These are phyloP conservation scores for Hypocreales sp. DNA, from an alignment of 2,329 filamentous ascomycete species.

Conservation along the genomic window DNA sequence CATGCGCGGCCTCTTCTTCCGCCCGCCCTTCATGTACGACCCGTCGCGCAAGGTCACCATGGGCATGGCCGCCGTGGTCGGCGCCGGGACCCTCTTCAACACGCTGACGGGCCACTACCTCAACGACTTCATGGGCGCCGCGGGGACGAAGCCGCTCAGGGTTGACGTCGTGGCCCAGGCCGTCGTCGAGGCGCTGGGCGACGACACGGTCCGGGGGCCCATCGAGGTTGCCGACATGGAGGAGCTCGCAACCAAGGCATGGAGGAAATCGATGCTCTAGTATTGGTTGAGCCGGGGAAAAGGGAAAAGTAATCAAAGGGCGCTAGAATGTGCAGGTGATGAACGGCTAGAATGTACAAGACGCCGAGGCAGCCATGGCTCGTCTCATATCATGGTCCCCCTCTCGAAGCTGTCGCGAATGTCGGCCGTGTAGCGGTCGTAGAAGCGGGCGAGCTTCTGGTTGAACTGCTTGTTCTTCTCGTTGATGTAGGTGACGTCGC, in stretches of 20 bases:
- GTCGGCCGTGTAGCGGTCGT: slow-evolving; percentile 96
- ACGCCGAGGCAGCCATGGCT: background rate
- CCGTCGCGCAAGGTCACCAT: slow-evolving; percentile 66
- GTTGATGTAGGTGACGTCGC: slow-evolving; percentile 97
- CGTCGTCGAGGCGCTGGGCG: slow-evolving; percentile 71
- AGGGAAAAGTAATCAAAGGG: too few species aligned
- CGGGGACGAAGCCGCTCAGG: slow-evolving; percentile 73
- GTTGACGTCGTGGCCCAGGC: slow-evolving; percentile 80
- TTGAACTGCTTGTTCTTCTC: slow-evolving; percentile 99
- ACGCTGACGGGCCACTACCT: slow-evolving; percentile 60
- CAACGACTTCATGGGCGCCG: slow-evolving; percentile 63
- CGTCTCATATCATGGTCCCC: slow-evolving; percentile 81
- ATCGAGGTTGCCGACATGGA: slow-evolving; percentile 73
- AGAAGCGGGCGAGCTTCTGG: slow-evolving; percentile 88
- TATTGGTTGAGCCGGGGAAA: too few species aligned
- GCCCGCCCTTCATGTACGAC: slow-evolving; percentile 85
- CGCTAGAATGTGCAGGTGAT: too few species aligned
- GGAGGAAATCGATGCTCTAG: slow-evolving; percentile 84
- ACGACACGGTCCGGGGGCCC: slow-evolving; percentile 56
- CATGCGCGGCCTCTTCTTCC: slow-evolving; percentile 68
- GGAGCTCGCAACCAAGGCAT: slow-evolving; percentile 61
- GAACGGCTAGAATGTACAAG: too few species aligned
- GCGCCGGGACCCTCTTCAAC: slow-evolving; percentile 64
- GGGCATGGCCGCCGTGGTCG: slow-evolving; percentile 65
- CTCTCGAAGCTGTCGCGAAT: slow-evolving; percentile 96